phyloP scores from a whole-genome alignment of 768 basidiomycete species.

The Dendrothele bispora region DNA sequence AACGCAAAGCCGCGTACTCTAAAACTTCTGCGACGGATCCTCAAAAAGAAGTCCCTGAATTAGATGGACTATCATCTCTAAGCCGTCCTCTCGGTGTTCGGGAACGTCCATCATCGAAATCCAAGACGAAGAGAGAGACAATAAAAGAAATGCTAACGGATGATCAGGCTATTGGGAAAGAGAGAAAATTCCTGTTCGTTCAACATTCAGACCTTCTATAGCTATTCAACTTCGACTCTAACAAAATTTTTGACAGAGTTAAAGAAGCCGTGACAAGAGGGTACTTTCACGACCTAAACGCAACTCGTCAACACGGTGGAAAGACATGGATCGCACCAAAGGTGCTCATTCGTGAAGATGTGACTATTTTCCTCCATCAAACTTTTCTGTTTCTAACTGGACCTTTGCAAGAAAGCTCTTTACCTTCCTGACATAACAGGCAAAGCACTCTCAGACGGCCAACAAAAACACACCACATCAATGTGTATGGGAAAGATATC shows the following conservation, averaged over 20 bases:
- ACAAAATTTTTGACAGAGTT: conserved; percentile 38
- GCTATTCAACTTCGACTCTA: no score
- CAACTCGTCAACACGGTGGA: conserved; percentile 79
- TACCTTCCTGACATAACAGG: conserved; percentile 90
- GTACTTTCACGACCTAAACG: conserved; percentile 86
- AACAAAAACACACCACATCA: conserved; percentile 70
- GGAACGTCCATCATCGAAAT: not conserved
- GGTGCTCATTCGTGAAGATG: conserved; percentile 87
- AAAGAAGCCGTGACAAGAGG: conserved; percentile 62
- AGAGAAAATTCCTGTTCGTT: conserved; percentile 34
- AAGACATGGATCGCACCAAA: conserved; percentile 94
- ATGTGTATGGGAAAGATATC: conserved; percentile 77
- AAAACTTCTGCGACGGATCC: no score
- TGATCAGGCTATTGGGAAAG: conserved; percentile 4
- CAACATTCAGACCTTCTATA: not conserved
- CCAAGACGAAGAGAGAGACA: not conserved
- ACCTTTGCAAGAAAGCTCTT: conserved; percentile 70
- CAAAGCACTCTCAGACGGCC: conserved; percentile 55
- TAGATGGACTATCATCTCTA: not conserved
- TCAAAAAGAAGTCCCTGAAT: no score
- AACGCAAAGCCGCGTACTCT: no score
- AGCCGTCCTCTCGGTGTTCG: conserved; percentile 1
- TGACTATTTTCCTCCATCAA: conserved; percentile 36
- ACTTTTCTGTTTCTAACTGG: not conserved
- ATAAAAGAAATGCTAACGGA: conserved; percentile 7